Evolutionary conservation across 768 basidiomycete genomes (phyloP).

Genomic region (Psilocybe cyanescens): DNA sequence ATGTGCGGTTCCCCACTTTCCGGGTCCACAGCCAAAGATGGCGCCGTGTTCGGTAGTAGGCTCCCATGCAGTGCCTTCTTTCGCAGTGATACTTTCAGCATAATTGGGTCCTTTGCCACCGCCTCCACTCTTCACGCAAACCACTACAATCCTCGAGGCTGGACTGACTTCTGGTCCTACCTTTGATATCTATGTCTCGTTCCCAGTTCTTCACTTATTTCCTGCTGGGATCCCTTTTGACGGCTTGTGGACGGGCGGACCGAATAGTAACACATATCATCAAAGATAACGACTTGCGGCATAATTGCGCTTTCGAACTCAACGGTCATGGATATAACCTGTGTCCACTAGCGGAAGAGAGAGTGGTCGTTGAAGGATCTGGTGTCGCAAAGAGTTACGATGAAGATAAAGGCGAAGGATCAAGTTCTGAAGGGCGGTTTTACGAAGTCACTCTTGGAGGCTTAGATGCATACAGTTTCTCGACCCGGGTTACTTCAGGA

Average conservation of each 20-base stretch:
- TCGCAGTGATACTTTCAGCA: background rate
- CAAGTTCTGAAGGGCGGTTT: slow-evolving; percentile 11
- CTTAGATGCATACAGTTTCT: background rate
- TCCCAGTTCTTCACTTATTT: slow-evolving; percentile 14
- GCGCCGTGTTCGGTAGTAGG: slow-evolving; percentile 11
- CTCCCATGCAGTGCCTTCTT: background rate
- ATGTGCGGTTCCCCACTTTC: background rate
- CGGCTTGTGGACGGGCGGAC: slow-evolving; percentile 11
- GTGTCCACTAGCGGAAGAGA: slow-evolving; percentile 22
- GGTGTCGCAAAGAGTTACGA: background rate
- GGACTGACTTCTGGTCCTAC: background rate
- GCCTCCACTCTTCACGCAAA: slow-evolving; percentile 5
- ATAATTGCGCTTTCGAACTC: slow-evolving; percentile 24
- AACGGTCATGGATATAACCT: slow-evolving; percentile 24
- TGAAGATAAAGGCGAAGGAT: slow-evolving; percentile 13
- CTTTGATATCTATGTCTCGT: slow-evolving; percentile 8
- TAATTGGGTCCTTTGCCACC: background rate
- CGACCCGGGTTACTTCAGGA: slow-evolving; percentile 2
- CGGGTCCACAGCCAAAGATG: slow-evolving; percentile 15
- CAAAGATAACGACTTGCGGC: slow-evolving; percentile 16
- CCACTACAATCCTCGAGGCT: slow-evolving; percentile 12
- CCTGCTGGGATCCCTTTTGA: slow-evolving; percentile 18
- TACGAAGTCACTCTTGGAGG: slow-evolving; percentile 17
- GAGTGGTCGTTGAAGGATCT: slow-evolving; percentile 9
- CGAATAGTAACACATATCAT: slow-evolving; percentile 10